Evolutionary conservation across 2,329 filamentous ascomycete species (phyloP).

Genomic region (Fusarium dimerum): DNA sequence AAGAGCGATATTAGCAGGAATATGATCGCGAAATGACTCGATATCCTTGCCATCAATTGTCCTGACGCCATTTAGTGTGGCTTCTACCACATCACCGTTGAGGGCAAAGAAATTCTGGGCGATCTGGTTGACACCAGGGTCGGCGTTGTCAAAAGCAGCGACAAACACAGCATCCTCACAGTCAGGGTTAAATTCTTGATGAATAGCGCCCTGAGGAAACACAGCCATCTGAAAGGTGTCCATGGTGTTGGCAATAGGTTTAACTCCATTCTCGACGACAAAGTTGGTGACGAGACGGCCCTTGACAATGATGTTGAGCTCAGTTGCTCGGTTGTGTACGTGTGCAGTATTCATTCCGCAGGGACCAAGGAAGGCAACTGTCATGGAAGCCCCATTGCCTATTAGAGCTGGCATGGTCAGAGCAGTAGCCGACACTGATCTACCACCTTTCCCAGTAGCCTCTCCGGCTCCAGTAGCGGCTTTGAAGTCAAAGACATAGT

Average conservation of each 20-base stretch:
- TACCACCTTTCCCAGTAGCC: conserved; percentile 38
- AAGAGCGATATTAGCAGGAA: conserved; percentile 51
- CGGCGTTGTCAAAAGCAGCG: conserved; percentile 46
- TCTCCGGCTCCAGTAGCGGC: conserved; percentile 13
- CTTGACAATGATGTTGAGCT: conserved; percentile 48
- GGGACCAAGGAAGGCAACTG: conserved; percentile 49
- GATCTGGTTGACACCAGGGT: conserved; percentile 47
- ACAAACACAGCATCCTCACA: conserved; percentile 50
- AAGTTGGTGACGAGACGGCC: conserved; percentile 47
- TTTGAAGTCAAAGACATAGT: conserved; percentile 47
- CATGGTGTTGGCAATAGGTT: conserved; percentile 40
- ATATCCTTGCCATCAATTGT: conserved; percentile 43
- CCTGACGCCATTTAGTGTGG: conserved; percentile 40
- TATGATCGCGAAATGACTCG: conserved; percentile 39
- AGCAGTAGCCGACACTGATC: conserved; percentile 42
- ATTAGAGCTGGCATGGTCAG: conserved; percentile 53
- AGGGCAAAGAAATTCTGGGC: conserved; percentile 50
- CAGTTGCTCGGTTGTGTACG: conserved; percentile 48
- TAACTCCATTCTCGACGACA: conserved; percentile 44
- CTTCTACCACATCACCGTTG: conserved; percentile 36
- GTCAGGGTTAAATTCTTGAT: conserved; percentile 54
- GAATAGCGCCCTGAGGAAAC: conserved; percentile 51
- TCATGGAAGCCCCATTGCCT: conserved; percentile 47
- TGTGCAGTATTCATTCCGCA: conserved; percentile 55
- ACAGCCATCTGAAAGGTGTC: conserved; percentile 45